phyloP scores from a whole-genome alignment of 108 stramenopile genomes.

The Cyclotella atomus region DNA sequence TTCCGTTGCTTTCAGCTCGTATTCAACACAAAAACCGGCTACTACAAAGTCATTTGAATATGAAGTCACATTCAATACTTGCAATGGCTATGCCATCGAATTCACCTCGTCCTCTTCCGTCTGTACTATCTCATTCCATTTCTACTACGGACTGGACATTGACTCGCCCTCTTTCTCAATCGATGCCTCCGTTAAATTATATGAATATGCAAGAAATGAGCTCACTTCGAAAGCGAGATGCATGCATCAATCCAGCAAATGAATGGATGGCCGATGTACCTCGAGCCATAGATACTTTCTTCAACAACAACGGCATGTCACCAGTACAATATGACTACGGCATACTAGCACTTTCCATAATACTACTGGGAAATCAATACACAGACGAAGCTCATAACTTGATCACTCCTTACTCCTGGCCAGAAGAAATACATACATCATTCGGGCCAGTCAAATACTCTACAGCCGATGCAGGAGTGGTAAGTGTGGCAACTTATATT shows the following conservation, averaged over 20 bases:
- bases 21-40: no score
- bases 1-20: no score
- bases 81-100: not conserved
- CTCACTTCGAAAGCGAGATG: not conserved
- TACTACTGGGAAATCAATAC: slow-evolving; percentile 51
- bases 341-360: slow-evolving; percentile 37
- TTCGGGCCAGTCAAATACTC: slow-evolving; percentile 35
- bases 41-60: no score
- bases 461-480: slow-evolving; percentile 10
- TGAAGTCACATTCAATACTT: no score
- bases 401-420: slow-evolving; percentile 50
- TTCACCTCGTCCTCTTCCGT: not conserved
- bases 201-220: not conserved
- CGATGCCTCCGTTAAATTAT: not conserved
- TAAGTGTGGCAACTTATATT: slow-evolving; percentile 36
- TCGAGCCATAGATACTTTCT: not conserved
- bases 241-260: not conserved
- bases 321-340: slow-evolving; percentile 11
- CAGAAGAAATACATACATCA: slow-evolving; percentile 41
- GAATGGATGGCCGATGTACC: slow-evolving; percentile 1
- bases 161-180: no score
- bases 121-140: not conserved
- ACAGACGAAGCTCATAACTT: slow-evolving; percentile 58
- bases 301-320: not conserved
- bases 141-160: not conserved